Evolutionary conservation across 495 filamentous ascomycete species (phyloP), one percentile per base, ranked within the genome.

Genomic region (Ramalina intermedia): DNA sequence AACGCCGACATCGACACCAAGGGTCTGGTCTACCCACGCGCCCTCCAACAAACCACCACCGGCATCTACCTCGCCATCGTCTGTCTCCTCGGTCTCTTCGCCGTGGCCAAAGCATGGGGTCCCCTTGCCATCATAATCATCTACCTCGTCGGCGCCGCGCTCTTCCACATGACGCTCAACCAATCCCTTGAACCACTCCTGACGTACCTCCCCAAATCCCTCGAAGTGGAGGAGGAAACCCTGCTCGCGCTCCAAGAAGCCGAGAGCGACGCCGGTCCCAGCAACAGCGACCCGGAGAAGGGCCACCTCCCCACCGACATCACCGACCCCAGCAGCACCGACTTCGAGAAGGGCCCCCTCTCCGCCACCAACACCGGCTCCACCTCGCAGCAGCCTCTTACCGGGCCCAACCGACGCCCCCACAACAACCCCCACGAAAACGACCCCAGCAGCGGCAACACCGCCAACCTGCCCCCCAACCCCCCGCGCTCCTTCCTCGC

Each of bases 31-130:
- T 98, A 96, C 61, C 80, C 84, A 4, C 79, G 80, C 35, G 91
- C 85, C n/a, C 67, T 98, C 52, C 88, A 96, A 62, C 91, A 98
- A 54, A 78, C 93, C 52, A 82, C 89, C 38, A 80, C 84, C 1
- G 91, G 91, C 54, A 73, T 91, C 48, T 98, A 98, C 64, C 67
- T 98, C 14, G 74, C 79, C 33, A 79, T 89, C 51, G 57, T 90
- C 50, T 94, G 87, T 65, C 70, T 98, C 68, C 86, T 98, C 48
- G 91, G 88, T 54, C 75, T 98, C 14, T 91, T 96, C 55, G 87
- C 72, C 51, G 81, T 88, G 43, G 78, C 72, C 9, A 66, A 68
- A 7, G 73, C 66, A 20, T 54, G 79, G 16, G 91, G 89, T 2
- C 91, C 91, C 5, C 56, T 94, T 48, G 66, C 93, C 46, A 72